Percentiles rank a stretch among this genome's conserved stretches.
Evolutionary conservation across 352 stramenopile species (phyloP).

Genomic region (Phytophthora sp.): DNA sequence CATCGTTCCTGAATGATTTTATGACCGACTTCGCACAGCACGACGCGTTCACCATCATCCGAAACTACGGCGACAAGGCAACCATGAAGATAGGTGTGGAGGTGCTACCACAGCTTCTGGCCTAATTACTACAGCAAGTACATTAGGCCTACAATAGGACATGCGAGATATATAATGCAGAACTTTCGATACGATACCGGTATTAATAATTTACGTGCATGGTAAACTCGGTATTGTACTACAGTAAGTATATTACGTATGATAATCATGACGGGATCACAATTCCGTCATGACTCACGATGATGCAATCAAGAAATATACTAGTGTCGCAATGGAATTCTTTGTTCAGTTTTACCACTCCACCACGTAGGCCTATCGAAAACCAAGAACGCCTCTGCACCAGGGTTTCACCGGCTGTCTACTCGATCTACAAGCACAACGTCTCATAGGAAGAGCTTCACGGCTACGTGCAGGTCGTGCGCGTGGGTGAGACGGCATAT

Average conservation of each 20-base stretch:
- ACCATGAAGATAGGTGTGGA: conserved; percentile 65
- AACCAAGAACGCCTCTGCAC: neutral
- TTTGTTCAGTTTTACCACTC: conserved; percentile 6
- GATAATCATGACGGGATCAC: neutral
- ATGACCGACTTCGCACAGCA: conserved; percentile 58
- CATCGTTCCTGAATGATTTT: conserved; percentile 52
- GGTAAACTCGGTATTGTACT: too few relatives aligned
- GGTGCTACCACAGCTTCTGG: conserved; percentile 52
- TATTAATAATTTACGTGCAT: conserved; percentile 1
- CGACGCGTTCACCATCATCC: conserved; percentile 73
- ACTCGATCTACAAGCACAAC: conserved; percentile 8
- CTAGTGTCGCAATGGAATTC: neutral
- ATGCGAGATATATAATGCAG: neutral
- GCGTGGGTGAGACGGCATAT: conserved; percentile 5
- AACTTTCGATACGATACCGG: neutral
- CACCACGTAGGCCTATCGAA: neutral
- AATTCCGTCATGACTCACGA: conserved; percentile 1
- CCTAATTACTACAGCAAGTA: conserved; percentile 14
- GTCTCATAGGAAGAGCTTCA: conserved; percentile 9
- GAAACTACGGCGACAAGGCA: conserved; percentile 69
- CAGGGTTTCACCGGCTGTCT: neutral
- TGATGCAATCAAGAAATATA: conserved; percentile 7
- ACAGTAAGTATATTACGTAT: too few relatives aligned
- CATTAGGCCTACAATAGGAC: conserved; percentile 1
- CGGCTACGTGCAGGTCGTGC: conserved; percentile 10